Base-by-base conservation (phyloP, 257 asterid genomes). In the Solanum sparsipilum region DNA sequence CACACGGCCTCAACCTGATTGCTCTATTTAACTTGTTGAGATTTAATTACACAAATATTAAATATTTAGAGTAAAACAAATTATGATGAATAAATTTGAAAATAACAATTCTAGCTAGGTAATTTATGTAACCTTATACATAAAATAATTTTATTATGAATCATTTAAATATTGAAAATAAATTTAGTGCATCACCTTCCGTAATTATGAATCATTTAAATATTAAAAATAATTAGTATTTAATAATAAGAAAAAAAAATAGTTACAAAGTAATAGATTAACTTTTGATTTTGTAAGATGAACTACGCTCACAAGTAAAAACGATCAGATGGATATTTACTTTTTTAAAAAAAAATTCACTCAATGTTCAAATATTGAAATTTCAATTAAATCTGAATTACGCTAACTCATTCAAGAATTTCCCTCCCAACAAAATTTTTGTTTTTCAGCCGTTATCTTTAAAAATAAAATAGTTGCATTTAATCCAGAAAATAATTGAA, bases 301-400 rank as follows among this genome's bases (percentile, higher is more conserved):
- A 41, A 41, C 48, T 4, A 23, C 0, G 5, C 25, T 4, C 3
- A 21, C 5, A 60, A 21, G 27, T 60, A 8, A 58, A 58, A 2
- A 58, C 0, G 3, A 8, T 21, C 5, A 60, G 3, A 9, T 23
- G 3, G 0, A 21, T 60, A 60, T 60, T 0, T 9, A 21, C 2
- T 48, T 4, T 15, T 29, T 29, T 1, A 2, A 31, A 31, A 31
- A 31, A 31, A 31, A 31, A 31, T 31, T 5, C 3, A 15, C 21
- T 48, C 7, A 16, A 48, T 48, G 0, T 15, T 15, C 1, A 0
- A 15, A 15, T 0, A 5, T 48, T 48, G 0, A 15, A 15, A 48
- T 5, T 48, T 0, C 21, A 1, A 48, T 0, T 15, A 15, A 15
- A 48, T 48, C 0, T 48, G 7, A 2, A 2, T 48, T 48, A 0